phyloP scores from a whole-genome alignment of 495 filamentous ascomycete species.

The Lophium mytilinum region DNA sequence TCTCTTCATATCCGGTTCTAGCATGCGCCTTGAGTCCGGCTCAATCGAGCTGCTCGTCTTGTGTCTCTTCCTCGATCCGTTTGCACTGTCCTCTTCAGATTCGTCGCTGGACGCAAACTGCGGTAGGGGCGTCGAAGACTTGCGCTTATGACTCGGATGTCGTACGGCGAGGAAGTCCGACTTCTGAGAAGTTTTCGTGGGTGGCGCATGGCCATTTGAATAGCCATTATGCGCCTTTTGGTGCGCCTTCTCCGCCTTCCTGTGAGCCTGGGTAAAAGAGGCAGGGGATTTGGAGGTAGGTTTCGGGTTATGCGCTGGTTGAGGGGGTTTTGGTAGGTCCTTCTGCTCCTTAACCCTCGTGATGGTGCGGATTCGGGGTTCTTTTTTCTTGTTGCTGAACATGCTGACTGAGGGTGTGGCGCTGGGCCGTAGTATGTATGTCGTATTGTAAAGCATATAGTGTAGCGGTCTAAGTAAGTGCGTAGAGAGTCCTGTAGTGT shows the following conservation, averaged over 20 bases:
- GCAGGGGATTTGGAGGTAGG: too few species aligned
- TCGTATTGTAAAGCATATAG: too few species aligned
- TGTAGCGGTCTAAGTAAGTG: too few species aligned
- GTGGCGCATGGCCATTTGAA: conserved; percentile 13
- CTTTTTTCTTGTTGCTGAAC: too few species aligned
- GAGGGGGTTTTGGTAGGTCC: too few species aligned
- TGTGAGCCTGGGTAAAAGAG: too few species aligned
- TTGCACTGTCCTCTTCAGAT: conserved; percentile 9
- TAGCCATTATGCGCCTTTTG: not conserved
- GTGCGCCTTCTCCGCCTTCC: not conserved
- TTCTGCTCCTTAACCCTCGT: too few species aligned
- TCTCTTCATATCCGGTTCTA: conserved; percentile 18
- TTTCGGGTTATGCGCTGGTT: too few species aligned
- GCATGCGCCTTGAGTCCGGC: conserved; percentile 8
- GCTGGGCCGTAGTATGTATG: too few species aligned
- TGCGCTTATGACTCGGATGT: conserved; percentile 15
- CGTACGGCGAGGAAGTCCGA: conserved; percentile 8
- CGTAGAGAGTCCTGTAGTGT: too few species aligned
- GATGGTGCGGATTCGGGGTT: too few species aligned
- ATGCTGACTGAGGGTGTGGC: too few species aligned
- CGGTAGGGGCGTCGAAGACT: conserved; percentile 17
- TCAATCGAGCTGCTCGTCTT: conserved; percentile 24
- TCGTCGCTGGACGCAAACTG: conserved; percentile 12
- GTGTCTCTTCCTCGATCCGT: conserved; percentile 15
- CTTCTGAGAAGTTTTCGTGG: conserved; percentile 6